Evolutionary conservation across 441 rosid species (phyloP).

Genomic region (Gossypium gossypioides): DNA sequence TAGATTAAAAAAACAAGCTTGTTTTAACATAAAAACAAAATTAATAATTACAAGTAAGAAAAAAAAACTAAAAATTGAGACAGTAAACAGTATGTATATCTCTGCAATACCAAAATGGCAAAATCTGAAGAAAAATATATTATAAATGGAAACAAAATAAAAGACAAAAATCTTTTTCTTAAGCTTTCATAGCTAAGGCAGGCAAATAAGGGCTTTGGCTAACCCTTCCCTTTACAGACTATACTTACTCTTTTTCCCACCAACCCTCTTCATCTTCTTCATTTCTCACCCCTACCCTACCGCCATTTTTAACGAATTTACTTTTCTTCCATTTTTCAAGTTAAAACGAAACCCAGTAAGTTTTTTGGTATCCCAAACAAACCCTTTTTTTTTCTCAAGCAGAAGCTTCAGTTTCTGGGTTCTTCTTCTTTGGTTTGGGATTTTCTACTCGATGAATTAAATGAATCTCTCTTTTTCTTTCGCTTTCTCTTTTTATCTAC

Average conservation of each 20-base stretch:
- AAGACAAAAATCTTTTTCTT: neutral
- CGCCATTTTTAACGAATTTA: slow-evolving; percentile 30
- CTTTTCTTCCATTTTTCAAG: neutral
- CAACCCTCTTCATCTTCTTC: slow-evolving; percentile 26
- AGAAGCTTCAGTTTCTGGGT: slow-evolving; percentile 13
- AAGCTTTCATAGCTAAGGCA: neutral
- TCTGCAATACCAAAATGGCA: neutral
- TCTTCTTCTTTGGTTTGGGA: slow-evolving; percentile 4
- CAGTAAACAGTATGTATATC: neutral
- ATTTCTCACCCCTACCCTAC: slow-evolving; percentile 20
- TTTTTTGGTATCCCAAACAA: neutral
- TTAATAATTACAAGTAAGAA: neutral
- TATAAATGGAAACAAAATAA: neutral
- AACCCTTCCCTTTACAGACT: slow-evolving; percentile 34
- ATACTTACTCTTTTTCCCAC: slow-evolving; percentile 29
- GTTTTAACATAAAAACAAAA: no score
- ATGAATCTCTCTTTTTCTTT: slow-evolving; percentile 34
- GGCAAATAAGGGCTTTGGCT: neutral
- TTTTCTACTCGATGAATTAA: slow-evolving; percentile 19
- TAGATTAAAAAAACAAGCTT: neutral
- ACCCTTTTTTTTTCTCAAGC: slow-evolving; percentile 8
- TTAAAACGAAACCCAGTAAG: neutral
- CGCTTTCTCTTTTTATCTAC: slow-evolving; percentile 17
- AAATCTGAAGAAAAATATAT: neutral
- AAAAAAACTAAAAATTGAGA: neutral